Evolutionary conservation across 306 rosid species (phyloP).

Genomic region (Geum urbanum): DNA sequence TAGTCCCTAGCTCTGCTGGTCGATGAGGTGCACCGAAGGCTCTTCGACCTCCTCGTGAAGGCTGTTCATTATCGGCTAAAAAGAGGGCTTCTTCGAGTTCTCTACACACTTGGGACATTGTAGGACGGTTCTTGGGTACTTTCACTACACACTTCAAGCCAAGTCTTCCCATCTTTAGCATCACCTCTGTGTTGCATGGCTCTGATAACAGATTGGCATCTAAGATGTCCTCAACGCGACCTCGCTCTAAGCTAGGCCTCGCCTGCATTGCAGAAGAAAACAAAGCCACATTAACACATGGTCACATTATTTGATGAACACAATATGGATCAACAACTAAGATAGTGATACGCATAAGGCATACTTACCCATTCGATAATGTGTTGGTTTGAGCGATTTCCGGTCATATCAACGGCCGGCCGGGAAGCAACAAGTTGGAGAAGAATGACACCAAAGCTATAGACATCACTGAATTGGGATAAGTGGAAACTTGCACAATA

Average conservation of each 20-base stretch:
- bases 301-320: too few relatives aligned
- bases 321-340: too few relatives aligned
- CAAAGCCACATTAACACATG: not conserved
- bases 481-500: slow-evolving; percentile 77
- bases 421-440: too few relatives aligned
- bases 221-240: too few relatives aligned
- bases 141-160: slow-evolving; percentile 59
- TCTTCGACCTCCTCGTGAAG: slow-evolving; percentile 20
- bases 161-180: slow-evolving; percentile 73
- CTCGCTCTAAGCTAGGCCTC: too few relatives aligned
- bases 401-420: too few relatives aligned
- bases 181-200: slow-evolving; percentile 59
- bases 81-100: slow-evolving; percentile 57
- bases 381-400: too few relatives aligned
- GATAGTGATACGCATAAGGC: too few relatives aligned
- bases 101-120: slow-evolving; percentile 63
- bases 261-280: slow-evolving; percentile 10
- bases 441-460: slow-evolving; percentile 52
- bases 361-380: slow-evolving; percentile 3
- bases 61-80: slow-evolving; percentile 34
- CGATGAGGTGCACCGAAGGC: slow-evolving; percentile 14
- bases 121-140: slow-evolving; percentile 65
- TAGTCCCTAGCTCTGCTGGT: slow-evolving; percentile 15
- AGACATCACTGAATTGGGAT: slow-evolving; percentile 72
- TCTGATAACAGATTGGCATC: slow-evolving; percentile 15